Evolutionary conservation across 116 monocot genomes (phyloP).

Genomic region (Papilionanthe hybrid): DNA sequence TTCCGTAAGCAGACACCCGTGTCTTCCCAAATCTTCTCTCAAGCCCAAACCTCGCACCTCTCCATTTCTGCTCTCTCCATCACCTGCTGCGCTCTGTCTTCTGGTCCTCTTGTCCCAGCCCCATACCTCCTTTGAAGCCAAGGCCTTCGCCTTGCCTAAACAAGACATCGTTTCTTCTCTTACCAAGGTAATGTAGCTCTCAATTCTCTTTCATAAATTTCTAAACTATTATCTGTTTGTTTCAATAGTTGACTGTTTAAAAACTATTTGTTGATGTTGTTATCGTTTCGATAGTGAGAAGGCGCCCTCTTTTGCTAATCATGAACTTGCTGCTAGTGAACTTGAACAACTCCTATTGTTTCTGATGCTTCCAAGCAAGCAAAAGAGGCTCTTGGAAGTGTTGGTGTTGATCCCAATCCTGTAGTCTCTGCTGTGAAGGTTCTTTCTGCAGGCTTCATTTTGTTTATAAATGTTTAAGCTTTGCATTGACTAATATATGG

Average conservation of each 20-base stretch:
- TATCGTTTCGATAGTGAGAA: too few species aligned
- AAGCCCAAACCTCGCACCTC: constrained; percentile 3
- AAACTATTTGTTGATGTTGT: too few species aligned
- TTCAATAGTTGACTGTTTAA: too few species aligned
- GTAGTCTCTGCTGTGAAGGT: too few species aligned
- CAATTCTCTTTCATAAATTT: too few species aligned
- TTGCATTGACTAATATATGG: too few species aligned
- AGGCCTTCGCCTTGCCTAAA: constrained; percentile 65
- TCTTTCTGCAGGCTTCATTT: too few species aligned
- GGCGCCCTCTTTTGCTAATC: too few species aligned
- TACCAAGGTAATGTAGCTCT: constrained; percentile 32
- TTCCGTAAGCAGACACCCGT: constrained; percentile 15
- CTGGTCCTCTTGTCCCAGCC: constrained; percentile 49
- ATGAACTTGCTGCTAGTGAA: constrained; percentile 24
- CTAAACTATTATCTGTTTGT: too few species aligned
- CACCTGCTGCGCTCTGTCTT: constrained; percentile 26
- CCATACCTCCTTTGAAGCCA: constrained; percentile 34
- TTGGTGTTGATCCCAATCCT: too few species aligned
- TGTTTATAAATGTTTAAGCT: too few species aligned
- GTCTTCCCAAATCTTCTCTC: constrained; percentile 6
- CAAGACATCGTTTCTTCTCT: constrained; percentile 70
- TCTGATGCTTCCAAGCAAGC: constrained; percentile 65
- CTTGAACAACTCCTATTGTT: constrained; percentile 61
- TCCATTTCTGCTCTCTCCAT: constrained; percentile 8
- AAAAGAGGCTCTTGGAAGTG: too few species aligned